These are phyloP conservation scores for Omphalotus guepiniiformis DNA, from an alignment of 768 basidiomycete species.

Conservation along the genomic window DNA sequence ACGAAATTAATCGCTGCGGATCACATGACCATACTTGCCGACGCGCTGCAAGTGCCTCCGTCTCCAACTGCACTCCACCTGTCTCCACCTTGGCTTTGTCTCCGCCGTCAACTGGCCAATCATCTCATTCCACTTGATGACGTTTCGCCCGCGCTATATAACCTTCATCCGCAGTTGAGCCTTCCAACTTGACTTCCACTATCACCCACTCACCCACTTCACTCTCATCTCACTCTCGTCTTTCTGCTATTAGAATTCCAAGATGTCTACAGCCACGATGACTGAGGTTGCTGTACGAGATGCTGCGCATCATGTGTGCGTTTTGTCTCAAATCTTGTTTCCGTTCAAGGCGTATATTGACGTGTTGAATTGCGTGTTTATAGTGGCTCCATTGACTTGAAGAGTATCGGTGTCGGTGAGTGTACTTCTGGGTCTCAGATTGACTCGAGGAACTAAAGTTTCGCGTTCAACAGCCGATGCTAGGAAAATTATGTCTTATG, in stretches of 20 bases:
- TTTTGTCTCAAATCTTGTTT: neutral
- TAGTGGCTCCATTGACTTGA: slow-evolving; percentile 9
- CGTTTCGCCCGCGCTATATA: neutral
- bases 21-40: no score
- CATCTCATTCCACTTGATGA: no score
- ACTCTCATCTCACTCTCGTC: neutral
- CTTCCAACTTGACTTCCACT: neutral
- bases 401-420: slow-evolving; percentile 10
- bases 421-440: no score
- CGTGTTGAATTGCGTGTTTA: neutral
- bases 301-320: slow-evolving; percentile 1
- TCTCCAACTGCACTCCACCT: no score
- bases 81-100: no score
- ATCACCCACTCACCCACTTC: neutral
- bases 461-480: no score
- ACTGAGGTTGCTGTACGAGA: slow-evolving; percentile 9
- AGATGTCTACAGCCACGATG: slow-evolving; percentile 11
- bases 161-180: no score
- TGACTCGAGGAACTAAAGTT: no score
- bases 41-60: no score
- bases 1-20: no score
- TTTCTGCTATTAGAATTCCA: slow-evolving; percentile 8
- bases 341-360: neutral
- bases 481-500: slow-evolving; percentile 30
- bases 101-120: no score